Evolutionary conservation across 164 flowering plant genomes (phyloP), one percentile per base, ranked within the genome.

Genomic region (Magnolia officinalis): DNA sequence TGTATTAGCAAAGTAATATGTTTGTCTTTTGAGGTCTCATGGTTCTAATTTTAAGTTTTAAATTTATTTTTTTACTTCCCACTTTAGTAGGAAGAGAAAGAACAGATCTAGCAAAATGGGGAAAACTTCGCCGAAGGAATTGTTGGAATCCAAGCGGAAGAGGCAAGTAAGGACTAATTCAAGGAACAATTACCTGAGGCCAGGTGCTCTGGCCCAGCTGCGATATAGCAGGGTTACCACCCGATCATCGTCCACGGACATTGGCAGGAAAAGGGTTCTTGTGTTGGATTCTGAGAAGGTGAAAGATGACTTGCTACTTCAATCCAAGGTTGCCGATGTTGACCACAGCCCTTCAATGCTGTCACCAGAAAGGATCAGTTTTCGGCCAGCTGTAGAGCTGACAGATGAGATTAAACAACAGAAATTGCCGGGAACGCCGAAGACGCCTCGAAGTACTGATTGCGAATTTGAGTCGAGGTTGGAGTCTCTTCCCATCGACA

Each of bases 401-500:
- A 1, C 80, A 1, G 81, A 81, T 76, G 19, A 76, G 73, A 19
- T 73, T 50, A 88, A 77, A 50, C 89, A 82, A 72, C 85, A 50
- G 76, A 82, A 65, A 80, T 74, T 84, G 69, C 84, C 86, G 71
- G 83, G 77, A 74, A 92, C 96, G 0, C 99, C 99, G 0, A 90
- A 80, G 80, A 94, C 96, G 0, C 95, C 96, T 50, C 74, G 81
- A 63, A 67, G 50, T 20, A 82, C 84, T 4, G 85, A 77, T 23
- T 78, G 63, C 63, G 83, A 83, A 13, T 90, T 89, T 3, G 97
- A 90, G 77, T 96, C 98, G 1, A 84, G 88, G 90, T 95, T 96
- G 20, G 99, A 96, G 81, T 87, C 95, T 78, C 97, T 96, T 72
- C 99, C 98, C 13, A 86, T 88, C 88, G 99, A 96, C 74, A 69